These are phyloP conservation scores for Kazachstania psychrophila DNA, from an alignment of 805 yeast species.

Conservation along the genomic window DNA sequence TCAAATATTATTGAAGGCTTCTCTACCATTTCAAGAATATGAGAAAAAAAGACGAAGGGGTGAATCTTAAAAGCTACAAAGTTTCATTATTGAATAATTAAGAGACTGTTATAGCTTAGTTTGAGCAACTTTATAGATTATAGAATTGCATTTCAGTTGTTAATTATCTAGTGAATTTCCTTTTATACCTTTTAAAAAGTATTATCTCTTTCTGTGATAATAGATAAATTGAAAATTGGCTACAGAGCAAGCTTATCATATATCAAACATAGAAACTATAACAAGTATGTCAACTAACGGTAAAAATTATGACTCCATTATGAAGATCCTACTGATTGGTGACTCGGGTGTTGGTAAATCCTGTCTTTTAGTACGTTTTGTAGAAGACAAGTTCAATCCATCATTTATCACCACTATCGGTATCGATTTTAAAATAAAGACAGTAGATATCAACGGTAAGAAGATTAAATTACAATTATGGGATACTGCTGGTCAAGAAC, in stretches of 20 bases:
- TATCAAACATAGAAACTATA: conserved; percentile 19
- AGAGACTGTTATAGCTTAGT: too few species aligned
- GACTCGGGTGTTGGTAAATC: conserved; percentile 88
- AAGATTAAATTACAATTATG: conserved; percentile 89
- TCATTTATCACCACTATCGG: conserved; percentile 95
- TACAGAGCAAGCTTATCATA: conserved; percentile 1
- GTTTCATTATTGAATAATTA: too few species aligned
- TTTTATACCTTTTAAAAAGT: neutral
- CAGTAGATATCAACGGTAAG: conserved; percentile 85
- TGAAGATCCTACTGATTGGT: conserved; percentile 87
- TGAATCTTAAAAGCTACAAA: too few species aligned
- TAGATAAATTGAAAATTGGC: too few species aligned
- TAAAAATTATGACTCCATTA: conserved; percentile 63
- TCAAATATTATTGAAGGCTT: too few species aligned
- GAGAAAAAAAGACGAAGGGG: too few species aligned
- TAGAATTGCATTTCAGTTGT: too few species aligned
- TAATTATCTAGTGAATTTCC: too few species aligned
- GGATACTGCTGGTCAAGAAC: conserved; percentile 95
- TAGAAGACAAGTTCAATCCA: conserved; percentile 92
- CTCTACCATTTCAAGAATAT: too few species aligned
- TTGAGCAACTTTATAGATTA: too few species aligned
- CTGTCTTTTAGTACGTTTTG: conserved; percentile 82
- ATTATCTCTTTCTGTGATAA: too few species aligned
- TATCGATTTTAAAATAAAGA: conserved; percentile 93
- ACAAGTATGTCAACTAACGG: conserved; percentile 11